Percentiles rank a stretch among this genome's conserved stretches.
These are phyloP conservation scores for Fragaria ananassa DNA, from an alignment of 306 rosid species.

Conservation along the genomic window DNA sequence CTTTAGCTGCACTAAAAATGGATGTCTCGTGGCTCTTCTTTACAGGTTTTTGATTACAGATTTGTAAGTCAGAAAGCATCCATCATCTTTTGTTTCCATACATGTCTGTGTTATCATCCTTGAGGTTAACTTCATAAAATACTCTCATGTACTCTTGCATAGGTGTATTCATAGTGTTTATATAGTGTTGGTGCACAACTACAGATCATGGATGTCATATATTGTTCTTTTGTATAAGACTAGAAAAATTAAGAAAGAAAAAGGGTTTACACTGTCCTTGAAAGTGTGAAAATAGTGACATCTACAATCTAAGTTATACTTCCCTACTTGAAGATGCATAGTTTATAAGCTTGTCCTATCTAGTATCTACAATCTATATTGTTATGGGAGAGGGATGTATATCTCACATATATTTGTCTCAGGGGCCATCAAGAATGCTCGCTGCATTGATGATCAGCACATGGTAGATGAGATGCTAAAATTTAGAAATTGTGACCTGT, in stretches of 20 bases:
- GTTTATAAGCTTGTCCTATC: background rate
- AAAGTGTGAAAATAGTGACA: background rate
- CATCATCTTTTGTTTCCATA: slow-evolving; percentile 2
- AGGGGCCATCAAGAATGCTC: background rate
- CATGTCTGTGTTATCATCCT: background rate
- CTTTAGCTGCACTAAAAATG: slow-evolving; percentile 13
- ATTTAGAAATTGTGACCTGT: background rate
- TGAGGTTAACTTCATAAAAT: background rate
- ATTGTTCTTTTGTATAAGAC: background rate
- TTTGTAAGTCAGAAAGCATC: slow-evolving; percentile 9
- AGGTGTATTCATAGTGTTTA: background rate
- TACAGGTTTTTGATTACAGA: slow-evolving; percentile 3
- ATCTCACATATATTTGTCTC: background rate
- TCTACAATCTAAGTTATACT: background rate
- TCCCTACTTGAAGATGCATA: background rate
- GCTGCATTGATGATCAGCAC: background rate
- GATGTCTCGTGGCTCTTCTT: slow-evolving; percentile 11
- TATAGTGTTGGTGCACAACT: background rate
- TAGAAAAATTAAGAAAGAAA: background rate
- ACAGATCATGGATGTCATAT: background rate
- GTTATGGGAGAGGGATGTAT: background rate
- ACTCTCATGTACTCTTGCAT: background rate
- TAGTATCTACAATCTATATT: background rate
- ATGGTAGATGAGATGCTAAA: background rate
- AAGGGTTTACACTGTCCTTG: background rate